Evolutionary conservation across 2,329 filamentous ascomycete species (phyloP), one percentile per base, ranked within the genome.

Genomic region (Neopestalotiopsis clavispora): DNA sequence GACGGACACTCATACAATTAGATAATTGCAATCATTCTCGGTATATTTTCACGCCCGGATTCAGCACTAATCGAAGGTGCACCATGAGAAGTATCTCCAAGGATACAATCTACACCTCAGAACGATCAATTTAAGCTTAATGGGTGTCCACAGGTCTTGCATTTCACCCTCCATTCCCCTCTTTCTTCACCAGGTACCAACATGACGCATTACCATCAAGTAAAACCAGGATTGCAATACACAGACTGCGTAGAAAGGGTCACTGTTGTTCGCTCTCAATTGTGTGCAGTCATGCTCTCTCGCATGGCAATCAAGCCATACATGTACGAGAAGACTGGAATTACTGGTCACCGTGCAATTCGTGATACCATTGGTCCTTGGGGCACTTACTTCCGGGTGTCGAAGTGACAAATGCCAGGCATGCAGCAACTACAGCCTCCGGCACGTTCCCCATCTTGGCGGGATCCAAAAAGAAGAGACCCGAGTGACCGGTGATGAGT

Each of bases 391-490:
- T 80, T 67, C 81, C 77, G 4, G 82, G 81, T 10, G 84, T 78
- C 67, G 85, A 71, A 1, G 78, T 71, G 23, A 87, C 74, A 69
- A 88, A 88, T 6, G 79, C 81, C 58, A 81, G 76, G 67, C 80
- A 81, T 69, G 84, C 84, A 5, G 80, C 80, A 52, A 81, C 77
- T 23, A 86, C 81, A 17, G 83, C 82, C 71, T 83, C 81, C 52
- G 81, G 77, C 34, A 80, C 81, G 20, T 74, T 68, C 60, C 82
- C 82, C 71, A 85, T 81, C 67, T 81, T 74, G 5, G 78, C 74
- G 65, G 81, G 79, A 71, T 87, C 83, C 66, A 88, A 78, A 82
- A 85, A 87, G 76, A 85, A 87, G 71, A 86, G 86, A 10, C 85
- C 78, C 67, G 78, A 80, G 65, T 81, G 80, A 42, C 82, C 82